Conservation (phyloP, 1,284 basidiomycete genomes). For the Rhodotorula sp. region DNA sequence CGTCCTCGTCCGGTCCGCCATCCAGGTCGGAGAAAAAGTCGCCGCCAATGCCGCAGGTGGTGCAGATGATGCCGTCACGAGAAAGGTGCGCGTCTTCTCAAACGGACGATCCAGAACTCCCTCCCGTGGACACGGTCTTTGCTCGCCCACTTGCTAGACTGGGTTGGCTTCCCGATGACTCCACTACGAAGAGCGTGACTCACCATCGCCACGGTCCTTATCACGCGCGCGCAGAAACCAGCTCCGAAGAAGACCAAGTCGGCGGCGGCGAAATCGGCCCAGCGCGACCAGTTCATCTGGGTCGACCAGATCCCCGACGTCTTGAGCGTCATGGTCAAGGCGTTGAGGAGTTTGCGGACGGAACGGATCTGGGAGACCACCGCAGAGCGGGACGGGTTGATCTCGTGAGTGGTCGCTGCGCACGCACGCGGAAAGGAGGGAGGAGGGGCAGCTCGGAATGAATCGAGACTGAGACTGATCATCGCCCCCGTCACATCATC, state of each 20-base stretch:
- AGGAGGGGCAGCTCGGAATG: too few species aligned
- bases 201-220: too few species aligned
- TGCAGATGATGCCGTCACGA: constrained; percentile 44
- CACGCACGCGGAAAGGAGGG: background rate
- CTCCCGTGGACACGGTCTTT: too few species aligned
- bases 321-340: constrained; percentile 67
- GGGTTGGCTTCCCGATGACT: too few species aligned
- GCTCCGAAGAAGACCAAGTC: constrained; percentile 30
- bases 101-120: too few species aligned
- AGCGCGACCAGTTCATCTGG: constrained; percentile 64
- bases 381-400: constrained; percentile 76
- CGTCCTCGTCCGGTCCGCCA: constrained; percentile 83
- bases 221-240: constrained; percentile 36
- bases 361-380: constrained; percentile 83
- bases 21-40: constrained; percentile 69
- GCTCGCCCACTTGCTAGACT: too few species aligned
- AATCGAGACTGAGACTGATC: too few species aligned
- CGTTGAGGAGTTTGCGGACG: constrained; percentile 65
- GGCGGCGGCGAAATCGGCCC: constrained; percentile 44
- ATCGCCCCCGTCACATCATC: background rate
- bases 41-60: constrained; percentile 51
- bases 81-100: constrained; percentile 20
- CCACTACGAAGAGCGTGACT: too few species aligned
- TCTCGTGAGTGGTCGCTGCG: constrained; percentile 59
- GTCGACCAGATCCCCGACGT: constrained; percentile 68